Base-by-base conservation (phyloP, 2,329 filamentous ascomycete species). In the Sclerotinia minor region DNA sequence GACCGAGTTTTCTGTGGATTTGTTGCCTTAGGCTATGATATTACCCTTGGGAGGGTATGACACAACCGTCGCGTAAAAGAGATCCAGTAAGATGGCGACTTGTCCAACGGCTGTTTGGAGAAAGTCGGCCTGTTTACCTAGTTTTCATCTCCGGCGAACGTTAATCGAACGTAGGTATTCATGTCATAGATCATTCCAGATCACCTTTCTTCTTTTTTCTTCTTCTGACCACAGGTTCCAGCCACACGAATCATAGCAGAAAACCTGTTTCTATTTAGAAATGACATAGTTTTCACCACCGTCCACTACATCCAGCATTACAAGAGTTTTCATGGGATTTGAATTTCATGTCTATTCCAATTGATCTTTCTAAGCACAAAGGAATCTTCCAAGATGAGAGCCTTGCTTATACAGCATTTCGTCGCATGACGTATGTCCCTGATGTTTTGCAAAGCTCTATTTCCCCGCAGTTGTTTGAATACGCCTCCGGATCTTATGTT, bases 31-130 rank as follows among this genome's bases (percentile, higher is more conserved):
- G 45, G 29, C 49, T 21, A 63, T 19, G 29, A 61, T 15, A 21
- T 9, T 13, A 61, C 29, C 26, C 8, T 32, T 21, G 21, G 24
- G 38, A 26, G n/a, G 52, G 52, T 65, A 58, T 61, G 64, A 67
- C 64, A 67, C 61, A 63, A n/a, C 65, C 65, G 58, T 67, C 35
- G n/a, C 17, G 26, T 15, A 26, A 49, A 50, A 11, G 45, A 19
- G 32, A 47, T 49, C 58, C 58, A 11, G n/a, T 21, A 19, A 29
- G 38, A 58, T 29, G 55, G 9, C 38, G 44, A 26, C 26, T 59
- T 45, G 55, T 26, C 21, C 45, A 26, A 61, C 32, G 7, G 26
- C 29, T 21, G 50, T 61, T 50, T 50, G 15, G 8, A 61, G 13
- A 49, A 50, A 17, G 29, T 45, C 59, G 29, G 45, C 21, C 29